phyloP scores from a whole-genome alignment of 768 basidiomycete species.

The Daedalea quercina region DNA sequence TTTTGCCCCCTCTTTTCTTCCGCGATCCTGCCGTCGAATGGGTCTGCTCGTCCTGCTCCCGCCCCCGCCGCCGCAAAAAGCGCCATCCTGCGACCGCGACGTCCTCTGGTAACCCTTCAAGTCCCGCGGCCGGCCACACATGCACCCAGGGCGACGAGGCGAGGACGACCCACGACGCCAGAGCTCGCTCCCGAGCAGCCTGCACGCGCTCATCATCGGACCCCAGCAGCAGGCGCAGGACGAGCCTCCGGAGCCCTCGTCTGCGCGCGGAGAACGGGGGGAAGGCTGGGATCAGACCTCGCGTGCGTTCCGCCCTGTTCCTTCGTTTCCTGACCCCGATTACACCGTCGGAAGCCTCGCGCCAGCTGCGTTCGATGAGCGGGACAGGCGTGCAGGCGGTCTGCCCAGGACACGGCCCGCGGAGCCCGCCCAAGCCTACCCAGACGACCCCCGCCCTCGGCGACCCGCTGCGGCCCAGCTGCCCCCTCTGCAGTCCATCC shows the following conservation, averaged over 20 bases:
- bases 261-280: not conserved
- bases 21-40: conserved; percentile 16
- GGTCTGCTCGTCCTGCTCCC: conserved; percentile 20
- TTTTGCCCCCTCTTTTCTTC: conserved; percentile 8
- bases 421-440: not conserved
- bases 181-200: conserved; percentile 46
- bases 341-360: not conserved
- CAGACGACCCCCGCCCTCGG: not conserved
- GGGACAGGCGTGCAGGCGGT: not conserved
- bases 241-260: not conserved
- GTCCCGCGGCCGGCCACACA: not conserved
- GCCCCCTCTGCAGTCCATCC: not conserved
- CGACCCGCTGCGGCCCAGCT: not conserved
- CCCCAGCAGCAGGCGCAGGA: not conserved
- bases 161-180: conserved; percentile 11
- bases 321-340: not conserved
- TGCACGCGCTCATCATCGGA: conserved; percentile 37
- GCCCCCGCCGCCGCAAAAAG: conserved; percentile 14
- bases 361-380: not conserved
- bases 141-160: not conserved
- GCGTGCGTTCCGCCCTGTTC: not conserved
- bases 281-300: not conserved
- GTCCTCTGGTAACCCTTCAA: conserved; percentile 2
- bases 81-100: conserved; percentile 15
- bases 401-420: not conserved